A percentile compares a stretch with the other conserved stretches of the same genome.
Evolutionary conservation across 2,329 filamentous ascomycete genomes (phyloP).

Genomic region (Cordyceps pruinosa): DNA sequence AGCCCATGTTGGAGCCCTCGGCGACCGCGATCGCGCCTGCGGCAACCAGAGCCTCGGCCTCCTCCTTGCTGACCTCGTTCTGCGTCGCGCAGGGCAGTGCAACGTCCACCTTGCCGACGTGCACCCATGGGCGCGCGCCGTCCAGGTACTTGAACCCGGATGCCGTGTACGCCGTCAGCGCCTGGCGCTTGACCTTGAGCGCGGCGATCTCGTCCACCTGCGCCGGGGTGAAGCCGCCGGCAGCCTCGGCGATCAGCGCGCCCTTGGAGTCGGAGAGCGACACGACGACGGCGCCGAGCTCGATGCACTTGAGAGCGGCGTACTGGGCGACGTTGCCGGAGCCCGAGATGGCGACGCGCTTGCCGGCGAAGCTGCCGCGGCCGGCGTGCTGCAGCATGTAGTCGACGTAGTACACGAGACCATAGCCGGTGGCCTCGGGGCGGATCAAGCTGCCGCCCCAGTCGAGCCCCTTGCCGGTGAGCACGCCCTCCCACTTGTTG

Average conservation of each 20-base stretch:
- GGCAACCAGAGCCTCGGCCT: conserved; percentile 74
- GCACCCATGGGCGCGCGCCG: conserved; percentile 83
- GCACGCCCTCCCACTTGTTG: conserved; percentile 90
- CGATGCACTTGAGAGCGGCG: conserved; percentile 90
- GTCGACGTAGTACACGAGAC: conserved; percentile 91
- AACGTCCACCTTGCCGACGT: conserved; percentile 84
- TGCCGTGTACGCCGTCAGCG: conserved; percentile 64
- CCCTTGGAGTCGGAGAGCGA: conserved; percentile 93
- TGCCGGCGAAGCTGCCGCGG: conserved; percentile 78
- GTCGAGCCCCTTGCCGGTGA: conserved; percentile 88
- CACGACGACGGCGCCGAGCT: conserved; percentile 87
- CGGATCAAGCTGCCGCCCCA: conserved; percentile 95
- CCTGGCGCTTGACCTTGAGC: conserved; percentile 81
- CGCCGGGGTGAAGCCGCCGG: conserved; percentile 67
- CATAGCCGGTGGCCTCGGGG: conserved; percentile 94
- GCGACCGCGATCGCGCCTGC: conserved; percentile 79
- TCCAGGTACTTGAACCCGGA: conserved; percentile 76
- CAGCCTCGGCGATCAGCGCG: conserved; percentile 65
- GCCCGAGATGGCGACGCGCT: conserved; percentile 91
- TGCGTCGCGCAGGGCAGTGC: conserved; percentile 91
- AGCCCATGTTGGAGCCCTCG: conserved; percentile 98
- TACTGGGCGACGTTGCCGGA: conserved; percentile 98
- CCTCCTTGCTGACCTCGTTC: conserved; percentile 91
- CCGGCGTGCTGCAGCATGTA: conserved; percentile 94
- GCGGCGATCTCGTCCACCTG: conserved; percentile 72